phyloP scores from a whole-genome alignment of 495 filamentous ascomycete genomes.

The Annulohypoxylon moriforme region DNA sequence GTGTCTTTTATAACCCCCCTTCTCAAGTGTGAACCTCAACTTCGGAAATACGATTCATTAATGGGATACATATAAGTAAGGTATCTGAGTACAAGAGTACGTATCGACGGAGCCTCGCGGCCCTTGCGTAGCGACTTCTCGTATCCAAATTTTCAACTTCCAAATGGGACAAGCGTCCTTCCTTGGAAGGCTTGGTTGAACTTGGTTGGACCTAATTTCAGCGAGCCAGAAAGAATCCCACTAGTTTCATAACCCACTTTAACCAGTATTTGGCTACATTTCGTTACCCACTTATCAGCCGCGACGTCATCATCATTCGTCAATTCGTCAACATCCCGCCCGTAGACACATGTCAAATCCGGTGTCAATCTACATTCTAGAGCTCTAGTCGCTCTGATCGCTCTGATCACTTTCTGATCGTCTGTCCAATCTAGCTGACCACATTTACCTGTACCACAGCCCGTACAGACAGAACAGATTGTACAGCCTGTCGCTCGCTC shows the following conservation, averaged over 20 bases:
- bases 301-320: constrained; percentile 46
- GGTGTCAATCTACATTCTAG: constrained; percentile 24
- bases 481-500: not conserved
- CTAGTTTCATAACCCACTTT: constrained; percentile 37
- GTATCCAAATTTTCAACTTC: constrained; percentile 45
- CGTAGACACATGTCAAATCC: constrained; percentile 26
- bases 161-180: constrained; percentile 35
- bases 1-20: not conserved
- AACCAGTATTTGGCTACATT: constrained; percentile 18
- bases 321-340: constrained; percentile 44
- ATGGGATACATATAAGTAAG: not conserved
- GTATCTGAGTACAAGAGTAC: not conserved
- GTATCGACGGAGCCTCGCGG: constrained; percentile 17
- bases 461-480: constrained; percentile 2
- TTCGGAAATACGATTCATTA: not conserved
- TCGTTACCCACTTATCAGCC: constrained; percentile 39
- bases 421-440: constrained; percentile 30
- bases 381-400: constrained; percentile 9
- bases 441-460: constrained; percentile 22
- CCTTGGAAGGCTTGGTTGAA: constrained; percentile 20
- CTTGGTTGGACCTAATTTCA: constrained; percentile 32
- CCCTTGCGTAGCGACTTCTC: constrained; percentile 35
- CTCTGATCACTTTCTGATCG: no score
- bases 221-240: constrained; percentile 31
- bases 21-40: not conserved